Conservation (phyloP, 306 rosid species). For the Begonia masoniana region DNA sequence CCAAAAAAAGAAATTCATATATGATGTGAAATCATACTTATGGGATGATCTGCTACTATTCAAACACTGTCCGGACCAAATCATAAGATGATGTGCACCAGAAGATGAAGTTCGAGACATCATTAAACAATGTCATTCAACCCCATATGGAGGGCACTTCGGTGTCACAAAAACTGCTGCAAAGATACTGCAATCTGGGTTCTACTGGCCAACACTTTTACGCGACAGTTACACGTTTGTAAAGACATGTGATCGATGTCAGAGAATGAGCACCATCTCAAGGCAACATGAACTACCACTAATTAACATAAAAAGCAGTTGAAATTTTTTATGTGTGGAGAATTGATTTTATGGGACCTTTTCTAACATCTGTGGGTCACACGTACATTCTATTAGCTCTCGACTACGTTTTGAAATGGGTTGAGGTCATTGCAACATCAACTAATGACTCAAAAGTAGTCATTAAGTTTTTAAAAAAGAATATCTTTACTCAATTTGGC, state of each 20-base stretch:
- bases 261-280: background rate
- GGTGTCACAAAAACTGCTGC: background rate
- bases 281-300: background rate
- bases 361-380: background rate
- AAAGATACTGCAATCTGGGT: background rate
- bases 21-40: background rate
- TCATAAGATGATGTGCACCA: background rate
- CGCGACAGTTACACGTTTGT: background rate
- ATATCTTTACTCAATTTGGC: background rate
- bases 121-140: background rate
- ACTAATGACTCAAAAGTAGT: background rate
- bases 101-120: background rate
- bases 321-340: background rate
- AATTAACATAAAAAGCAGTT: background rate
- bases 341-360: slow-evolving; percentile 5
- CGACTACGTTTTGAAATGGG: background rate
- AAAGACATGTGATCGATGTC: background rate
- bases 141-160: slow-evolving; percentile 1
- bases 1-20: background rate
- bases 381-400: background rate
- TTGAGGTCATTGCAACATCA: too few relatives aligned
- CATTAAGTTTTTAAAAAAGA: background rate
- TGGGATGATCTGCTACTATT: background rate
- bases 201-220: background rate
- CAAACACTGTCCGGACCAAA: background rate